Evolutionary conservation across 345 rosid species (phyloP), one percentile per base, ranked within the genome.

Genomic region (Camelina neglecta): DNA sequence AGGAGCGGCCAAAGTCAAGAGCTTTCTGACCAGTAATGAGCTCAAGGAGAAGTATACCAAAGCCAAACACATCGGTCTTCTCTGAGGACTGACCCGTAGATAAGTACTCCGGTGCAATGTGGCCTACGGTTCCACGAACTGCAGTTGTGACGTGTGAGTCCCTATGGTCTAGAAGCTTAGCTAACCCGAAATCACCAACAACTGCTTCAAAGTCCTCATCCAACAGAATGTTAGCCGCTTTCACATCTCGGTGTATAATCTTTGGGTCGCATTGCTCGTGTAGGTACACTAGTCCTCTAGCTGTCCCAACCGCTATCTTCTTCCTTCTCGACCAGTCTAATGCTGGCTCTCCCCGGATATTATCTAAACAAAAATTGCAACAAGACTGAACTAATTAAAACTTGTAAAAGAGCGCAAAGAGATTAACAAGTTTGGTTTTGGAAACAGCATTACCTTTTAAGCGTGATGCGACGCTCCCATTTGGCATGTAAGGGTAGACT

Each of bases 181-280:
- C 98, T 79, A 93, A 80, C 64, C 98, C 98, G 33, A 93, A 93
- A 85, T 93, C 98, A 13, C 98, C 98, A 54, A 93, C 98, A 35
- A 93, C 93, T n/a, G 98, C 98, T 77, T 93, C 98, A 61, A 91
- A 91, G 60, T 89, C 97, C 70, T 86, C 96, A 79, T 93, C 98
- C 80, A 91, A 75, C 61, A 93, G 81, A 79, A 93, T 93, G 80
- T 91, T 93, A 83, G 97, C 98, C 6, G 98, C 98, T 79, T 93
- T 93, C 75, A 93, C 98, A 79, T 93, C 98, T 2, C 98, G 86
- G 77, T 93, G 98, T 47, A 93, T 93, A 15, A 93, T 93, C 81
- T 91, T 93, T 1, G 96, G 98, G 67, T 93, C 98, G 23, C 98
- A 91, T 39, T 93, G 98, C 84, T 93, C 98, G 0, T 93, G 98